phyloP scores from a whole-genome alignment of 2,329 filamentous ascomycete species.

The Calonectria leucothoes region DNA sequence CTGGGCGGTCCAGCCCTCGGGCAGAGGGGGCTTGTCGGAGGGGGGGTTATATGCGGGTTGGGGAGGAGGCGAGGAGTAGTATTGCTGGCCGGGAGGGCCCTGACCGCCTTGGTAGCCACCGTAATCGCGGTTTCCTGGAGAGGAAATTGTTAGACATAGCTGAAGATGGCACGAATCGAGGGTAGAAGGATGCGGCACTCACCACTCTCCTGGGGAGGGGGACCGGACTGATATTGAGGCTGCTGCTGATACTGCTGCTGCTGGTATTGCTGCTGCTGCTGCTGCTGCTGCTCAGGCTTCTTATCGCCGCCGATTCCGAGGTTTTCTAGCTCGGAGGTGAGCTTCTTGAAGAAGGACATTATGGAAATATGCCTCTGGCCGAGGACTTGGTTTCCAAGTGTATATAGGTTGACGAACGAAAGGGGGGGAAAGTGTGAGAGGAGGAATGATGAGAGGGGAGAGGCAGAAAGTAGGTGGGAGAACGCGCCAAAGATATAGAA shows the following conservation, averaged over 20 bases:
- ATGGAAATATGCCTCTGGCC: constrained; percentile 29
- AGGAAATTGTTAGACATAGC: constrained; percentile 16
- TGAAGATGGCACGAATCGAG: neutral
- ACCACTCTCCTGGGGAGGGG: constrained; percentile 35
- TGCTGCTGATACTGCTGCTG: constrained; percentile 6
- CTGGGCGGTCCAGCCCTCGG: constrained; percentile 71
- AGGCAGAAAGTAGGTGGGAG: neutral
- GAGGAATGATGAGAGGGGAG: neutral
- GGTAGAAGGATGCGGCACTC: neutral
- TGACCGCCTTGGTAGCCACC: constrained; percentile 46
- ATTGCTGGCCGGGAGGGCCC: constrained; percentile 36
- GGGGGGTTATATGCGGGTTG: constrained; percentile 49
- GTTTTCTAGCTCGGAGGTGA: constrained; percentile 58
- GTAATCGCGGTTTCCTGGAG: constrained; percentile 37
- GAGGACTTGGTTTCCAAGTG: constrained; percentile 15
- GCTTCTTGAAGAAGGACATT: constrained; percentile 60
- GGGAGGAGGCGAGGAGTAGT: constrained; percentile 37
- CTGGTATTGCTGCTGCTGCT: constrained; percentile 37
- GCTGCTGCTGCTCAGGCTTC: constrained; percentile 13
- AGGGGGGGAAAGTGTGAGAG: neutral
- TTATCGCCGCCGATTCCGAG: constrained; percentile 56
- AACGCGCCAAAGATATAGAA: constrained; percentile 2
- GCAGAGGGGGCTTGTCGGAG: constrained; percentile 60
- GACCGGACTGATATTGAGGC: constrained; percentile 18
- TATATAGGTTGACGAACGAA: neutral